Base-by-base conservation (phyloP, 257 asterid genomes). In the Haberlea rhodopensis region DNA sequence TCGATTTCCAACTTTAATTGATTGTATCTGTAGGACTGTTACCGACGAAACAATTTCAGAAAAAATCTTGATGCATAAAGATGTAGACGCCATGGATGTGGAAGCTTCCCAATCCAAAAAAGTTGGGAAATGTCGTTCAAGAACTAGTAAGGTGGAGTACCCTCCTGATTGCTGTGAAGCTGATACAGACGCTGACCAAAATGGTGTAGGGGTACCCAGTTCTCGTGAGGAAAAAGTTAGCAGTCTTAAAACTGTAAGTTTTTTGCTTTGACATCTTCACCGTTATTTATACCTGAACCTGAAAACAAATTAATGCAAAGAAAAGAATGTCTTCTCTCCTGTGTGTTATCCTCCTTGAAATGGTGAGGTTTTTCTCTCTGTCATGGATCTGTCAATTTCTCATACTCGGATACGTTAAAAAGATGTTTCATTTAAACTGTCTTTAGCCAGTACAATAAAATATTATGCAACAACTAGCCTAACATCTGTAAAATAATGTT, bases 211-310 rank as follows among this genome's bases (percentile, higher is more conserved):
- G 53, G 70, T 75, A 19, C 67, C 87, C 48, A 62, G 89, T 60
- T 86, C 87, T 40, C 96, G 97, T 15, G 99, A 90, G 75, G 99
- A 94, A 80, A 94, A 94, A 94, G 95, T 84, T 74, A 87, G 97
- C 94, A 94, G 96, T 84, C 96, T 90, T 56, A 86, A 87, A 84
- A 89, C 96, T 64, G 99, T 94, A 76, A 81, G 97, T 78, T 62
- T 29, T 26, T 37, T 37, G 46, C 60, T 56, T 73, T 49, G 49
- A 15, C 43, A 45, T 63, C 62, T 54, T 62, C 59, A 18, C 29
- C 28, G 55, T 32, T 32, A 34, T 63, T 65, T 26, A 19, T 26
- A 46, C 70, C 60, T 23, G 55, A 13, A 28, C 63, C 56, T 55
- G 32, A 20, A n/a, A 57, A 43, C 19, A 6, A 56, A 51, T 25